Conservation (phyloP, 352 stramenopile genomes). For the Globisporangium abappressorium region DNA sequence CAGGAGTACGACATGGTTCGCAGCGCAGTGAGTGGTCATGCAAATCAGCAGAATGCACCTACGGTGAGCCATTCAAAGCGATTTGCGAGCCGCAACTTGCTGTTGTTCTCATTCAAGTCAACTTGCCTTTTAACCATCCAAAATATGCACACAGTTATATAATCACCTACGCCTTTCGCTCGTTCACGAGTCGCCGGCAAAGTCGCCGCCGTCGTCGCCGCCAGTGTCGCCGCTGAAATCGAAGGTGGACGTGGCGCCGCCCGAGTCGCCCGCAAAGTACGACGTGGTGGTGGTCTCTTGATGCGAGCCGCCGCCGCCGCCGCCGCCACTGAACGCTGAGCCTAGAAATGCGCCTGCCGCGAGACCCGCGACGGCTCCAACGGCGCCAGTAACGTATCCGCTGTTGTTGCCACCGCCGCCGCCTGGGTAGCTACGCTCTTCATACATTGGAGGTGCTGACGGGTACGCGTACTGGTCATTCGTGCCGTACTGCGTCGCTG, state of each 20-base stretch:
- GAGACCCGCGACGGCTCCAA: conserved; percentile 47
- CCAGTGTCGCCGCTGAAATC: conserved; percentile 62
- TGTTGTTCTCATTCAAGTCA: background rate
- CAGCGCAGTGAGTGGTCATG: background rate
- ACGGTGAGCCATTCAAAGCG: background rate
- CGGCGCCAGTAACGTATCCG: conserved; percentile 34
- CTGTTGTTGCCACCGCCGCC: conserved; percentile 15
- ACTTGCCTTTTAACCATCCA: background rate
- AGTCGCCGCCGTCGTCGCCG: conserved; percentile 36
- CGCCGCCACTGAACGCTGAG: conserved; percentile 36
- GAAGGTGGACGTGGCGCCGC: conserved; percentile 27
- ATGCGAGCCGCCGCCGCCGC: conserved; percentile 11
- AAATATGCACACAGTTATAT: background rate
- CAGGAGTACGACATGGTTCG: background rate
- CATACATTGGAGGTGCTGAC: conserved; percentile 33
- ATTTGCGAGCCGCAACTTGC: background rate
- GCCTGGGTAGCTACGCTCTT: conserved; percentile 18
- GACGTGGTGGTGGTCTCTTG: conserved; percentile 20
- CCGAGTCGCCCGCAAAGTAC: conserved; percentile 43
- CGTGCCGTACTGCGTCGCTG: conserved; percentile 5
- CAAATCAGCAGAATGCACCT: conserved; percentile 1
- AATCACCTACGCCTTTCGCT: background rate
- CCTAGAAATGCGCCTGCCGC: conserved; percentile 45
- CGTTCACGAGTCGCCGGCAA: conserved; percentile 49
- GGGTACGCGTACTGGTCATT: conserved; percentile 42